Evolutionary conservation across 768 basidiomycete species (phyloP), one percentile per base, ranked within the genome.

Genomic region (Rubroboletus satanas): DNA sequence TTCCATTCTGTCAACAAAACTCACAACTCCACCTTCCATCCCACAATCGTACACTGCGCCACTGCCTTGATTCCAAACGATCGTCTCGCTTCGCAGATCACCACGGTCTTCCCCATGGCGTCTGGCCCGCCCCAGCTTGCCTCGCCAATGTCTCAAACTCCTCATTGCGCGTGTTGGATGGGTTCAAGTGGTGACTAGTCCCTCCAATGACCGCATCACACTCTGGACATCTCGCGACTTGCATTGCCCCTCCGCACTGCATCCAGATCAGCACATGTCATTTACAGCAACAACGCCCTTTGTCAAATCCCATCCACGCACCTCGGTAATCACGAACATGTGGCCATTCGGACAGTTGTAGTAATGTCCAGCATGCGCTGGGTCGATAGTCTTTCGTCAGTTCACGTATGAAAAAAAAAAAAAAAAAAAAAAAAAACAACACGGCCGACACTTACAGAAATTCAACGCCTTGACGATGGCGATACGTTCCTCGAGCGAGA

Each of bases 311-410:
- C 37, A n/a, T 18, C 11, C 49, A 60, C 41, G 36, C 53, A 85
- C 82, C 65, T 85, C 79, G 0, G 64, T 69, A 33, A 87, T 85
- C 2, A 83, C 79, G 52, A 82, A 87, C 0, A 78, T 73, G 58
- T 87, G 85, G 0, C 85, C 85, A 47, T 85, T 85, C 0, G 70
- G 75, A 52, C 81, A 83, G 17, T 73, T 76, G 52, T 78, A 80
- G 55, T 75, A 80, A 59, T 80, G 79, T 0, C 78, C 78, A 3
- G 73, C 67, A 7, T 72, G 69, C 9, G 68, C 76, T 75, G 29
- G 29, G 12, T n/a, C 17, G 36, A 36, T 1, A 4, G 17, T 43
- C 18, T 58, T 58, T 14, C 21, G 49, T 54, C 17, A 57, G 43
- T 14, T 14, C 3, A 4, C 6, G 0, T 51, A 15, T 11, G 2